Evolutionary conservation across 2,329 filamentous ascomycete genomes (phyloP).

Genomic region (Elsinoe perseae): DNA sequence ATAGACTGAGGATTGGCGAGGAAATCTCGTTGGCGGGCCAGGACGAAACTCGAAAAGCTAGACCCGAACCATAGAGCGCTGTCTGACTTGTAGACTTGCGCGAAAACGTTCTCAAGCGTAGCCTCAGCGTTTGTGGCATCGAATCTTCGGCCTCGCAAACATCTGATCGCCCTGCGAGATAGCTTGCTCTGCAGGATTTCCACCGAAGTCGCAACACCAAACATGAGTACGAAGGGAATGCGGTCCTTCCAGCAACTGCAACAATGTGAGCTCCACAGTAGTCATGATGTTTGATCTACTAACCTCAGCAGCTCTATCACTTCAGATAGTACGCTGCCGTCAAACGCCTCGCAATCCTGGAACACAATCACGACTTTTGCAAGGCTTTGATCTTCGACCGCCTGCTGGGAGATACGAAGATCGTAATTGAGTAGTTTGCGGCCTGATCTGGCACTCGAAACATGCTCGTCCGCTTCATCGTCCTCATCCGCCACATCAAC

Average conservation of each 20-base stretch:
- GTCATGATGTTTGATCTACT: slow-evolving; percentile 22
- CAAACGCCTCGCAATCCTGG: slow-evolving; percentile 77
- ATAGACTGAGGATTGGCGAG: slow-evolving; percentile 52
- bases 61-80: slow-evolving; percentile 57
- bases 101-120: slow-evolving; percentile 66
- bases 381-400: slow-evolving; percentile 46
- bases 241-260: slow-evolving; percentile 60
- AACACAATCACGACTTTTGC: slow-evolving; percentile 63
- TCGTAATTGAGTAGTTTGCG: slow-evolving; percentile 70
- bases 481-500: slow-evolving; percentile 42
- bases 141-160: slow-evolving; percentile 64
- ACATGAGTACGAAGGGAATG: slow-evolving; percentile 68
- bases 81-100: slow-evolving; percentile 53
- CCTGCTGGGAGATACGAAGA: slow-evolving; percentile 60
- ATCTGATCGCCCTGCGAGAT: slow-evolving; percentile 58
- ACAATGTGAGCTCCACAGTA: slow-evolving; percentile 21
- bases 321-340: slow-evolving; percentile 63
- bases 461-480: slow-evolving; percentile 45
- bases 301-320: slow-evolving; percentile 62
- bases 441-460: slow-evolving; percentile 38
- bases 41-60: slow-evolving; percentile 52
- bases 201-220: slow-evolving; percentile 74
- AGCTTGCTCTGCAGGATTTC: slow-evolving; percentile 71
- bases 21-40: slow-evolving; percentile 69
- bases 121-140: slow-evolving; percentile 66